Percentiles rank a stretch among this genome's conserved stretches.
phyloP scores from a whole-genome alignment of 768 basidiomycete species.

The Piloderma croceum region DNA sequence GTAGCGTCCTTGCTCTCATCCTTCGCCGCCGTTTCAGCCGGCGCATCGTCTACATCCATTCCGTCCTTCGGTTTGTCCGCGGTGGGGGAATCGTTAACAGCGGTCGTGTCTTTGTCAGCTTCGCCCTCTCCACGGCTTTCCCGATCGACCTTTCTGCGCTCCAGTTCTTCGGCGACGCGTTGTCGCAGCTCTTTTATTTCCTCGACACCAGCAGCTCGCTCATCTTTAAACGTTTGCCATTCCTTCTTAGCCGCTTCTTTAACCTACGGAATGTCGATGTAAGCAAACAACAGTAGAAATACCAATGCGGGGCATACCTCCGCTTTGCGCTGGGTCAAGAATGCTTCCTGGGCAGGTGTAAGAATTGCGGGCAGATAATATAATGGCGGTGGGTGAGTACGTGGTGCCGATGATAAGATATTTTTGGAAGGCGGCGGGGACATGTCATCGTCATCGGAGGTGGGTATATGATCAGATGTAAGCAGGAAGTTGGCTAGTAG shows the following conservation, averaged over 20 bases:
- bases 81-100: slow-evolving; percentile 5
- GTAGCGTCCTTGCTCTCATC: slow-evolving; percentile 33
- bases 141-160: slow-evolving; percentile 36
- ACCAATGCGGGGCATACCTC: slow-evolving; percentile 53
- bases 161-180: slow-evolving; percentile 63
- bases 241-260: slow-evolving; percentile 59
- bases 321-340: slow-evolving; percentile 53
- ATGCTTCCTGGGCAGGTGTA: slow-evolving; percentile 63
- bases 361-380: slow-evolving; percentile 73
- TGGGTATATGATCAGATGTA: slow-evolving; percentile 63
- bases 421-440: slow-evolving; percentile 24
- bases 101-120: slow-evolving; percentile 28
- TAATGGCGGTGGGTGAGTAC: slow-evolving; percentile 69
- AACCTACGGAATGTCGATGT: slow-evolving; percentile 36
- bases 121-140: slow-evolving; percentile 20
- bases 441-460: slow-evolving; percentile 24
- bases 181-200: slow-evolving; percentile 60
- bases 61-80: slow-evolving; percentile 24
- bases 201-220: slow-evolving; percentile 51
- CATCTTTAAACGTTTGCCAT: slow-evolving; percentile 58
- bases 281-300: not conserved
- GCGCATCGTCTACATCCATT: slow-evolving; percentile 31
- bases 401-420: slow-evolving; percentile 43
- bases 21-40: slow-evolving; percentile 8
- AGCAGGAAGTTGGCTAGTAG: slow-evolving; percentile 68